These are phyloP conservation scores for Candida fluviatilis DNA, from an alignment of 805 yeast species.

Conservation along the genomic window DNA sequence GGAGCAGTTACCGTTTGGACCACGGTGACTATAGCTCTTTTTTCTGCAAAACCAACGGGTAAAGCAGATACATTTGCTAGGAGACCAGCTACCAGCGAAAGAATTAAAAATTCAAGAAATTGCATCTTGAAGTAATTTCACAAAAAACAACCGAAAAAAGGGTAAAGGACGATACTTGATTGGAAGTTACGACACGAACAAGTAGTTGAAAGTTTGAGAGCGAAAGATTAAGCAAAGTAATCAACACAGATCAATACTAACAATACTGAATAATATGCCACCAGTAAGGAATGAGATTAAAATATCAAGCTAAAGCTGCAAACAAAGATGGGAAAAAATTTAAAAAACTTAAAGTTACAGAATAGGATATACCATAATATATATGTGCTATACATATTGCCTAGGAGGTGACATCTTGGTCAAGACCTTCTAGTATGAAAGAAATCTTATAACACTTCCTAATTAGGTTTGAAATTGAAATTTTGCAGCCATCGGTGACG, in stretches of 20 bases:
- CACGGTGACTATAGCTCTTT: slow-evolving; percentile 5
- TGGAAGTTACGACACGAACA: background rate
- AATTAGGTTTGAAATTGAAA: slow-evolving; percentile 7
- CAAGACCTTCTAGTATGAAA: background rate
- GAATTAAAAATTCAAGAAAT: slow-evolving; percentile 2
- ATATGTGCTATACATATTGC: background rate
- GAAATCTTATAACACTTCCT: slow-evolving; percentile 6
- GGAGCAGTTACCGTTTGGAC: slow-evolving; percentile 3
- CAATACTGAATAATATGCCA: background rate
- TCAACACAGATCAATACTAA: background rate
- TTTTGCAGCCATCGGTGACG: slow-evolving; percentile 2
- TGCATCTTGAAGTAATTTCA: background rate
- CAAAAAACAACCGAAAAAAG: background rate
- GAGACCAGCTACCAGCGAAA: slow-evolving; percentile 5
- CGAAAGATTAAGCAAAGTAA: background rate
- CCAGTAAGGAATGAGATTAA: background rate
- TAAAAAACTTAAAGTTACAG: background rate
- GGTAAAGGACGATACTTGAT: background rate
- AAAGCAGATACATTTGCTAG: slow-evolving; percentile 2
- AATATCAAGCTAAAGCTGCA: background rate
- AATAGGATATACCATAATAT: background rate
- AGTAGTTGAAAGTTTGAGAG: background rate
- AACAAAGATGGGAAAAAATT: background rate
- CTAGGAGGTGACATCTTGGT: background rate
- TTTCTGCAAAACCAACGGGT: slow-evolving; percentile 2